phyloP scores from a whole-genome alignment of 2,329 filamentous ascomycete genomes.

The Exserohilum rostratum region DNA sequence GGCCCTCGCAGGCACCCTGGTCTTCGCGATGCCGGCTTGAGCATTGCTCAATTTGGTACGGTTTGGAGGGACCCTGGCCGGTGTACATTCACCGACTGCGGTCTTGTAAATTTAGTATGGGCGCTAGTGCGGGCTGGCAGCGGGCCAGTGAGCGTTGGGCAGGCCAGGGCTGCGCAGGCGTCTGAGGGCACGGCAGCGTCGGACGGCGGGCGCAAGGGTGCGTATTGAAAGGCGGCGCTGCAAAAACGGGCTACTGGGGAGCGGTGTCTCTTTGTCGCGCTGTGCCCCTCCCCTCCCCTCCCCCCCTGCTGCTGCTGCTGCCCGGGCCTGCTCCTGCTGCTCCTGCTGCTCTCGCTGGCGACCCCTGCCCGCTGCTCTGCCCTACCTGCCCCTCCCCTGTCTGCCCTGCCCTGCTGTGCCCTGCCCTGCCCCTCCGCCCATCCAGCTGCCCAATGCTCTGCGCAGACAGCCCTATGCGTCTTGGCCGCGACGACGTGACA shows the following conservation, averaged over 20 bases:
- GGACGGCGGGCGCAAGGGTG: constrained; percentile 28
- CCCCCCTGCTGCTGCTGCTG: neutral
- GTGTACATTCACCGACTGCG: constrained; percentile 37
- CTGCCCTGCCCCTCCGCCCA: constrained; percentile 7
- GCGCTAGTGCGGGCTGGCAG: constrained; percentile 35
- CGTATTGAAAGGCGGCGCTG: constrained; percentile 16
- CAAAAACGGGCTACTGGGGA: constrained; percentile 30
- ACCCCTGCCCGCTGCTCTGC: constrained; percentile 11
- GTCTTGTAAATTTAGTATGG: constrained; percentile 40
- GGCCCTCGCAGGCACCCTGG: constrained; percentile 37
- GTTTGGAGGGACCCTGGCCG: constrained; percentile 30
- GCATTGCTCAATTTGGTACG: constrained; percentile 33
- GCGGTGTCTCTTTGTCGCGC: constrained; percentile 30
- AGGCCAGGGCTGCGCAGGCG: constrained; percentile 28
- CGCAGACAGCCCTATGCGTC: constrained; percentile 34
- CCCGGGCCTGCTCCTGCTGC: constrained; percentile 10
- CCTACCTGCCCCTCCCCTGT: neutral
- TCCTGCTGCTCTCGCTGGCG: too few species aligned
- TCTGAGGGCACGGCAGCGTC: constrained; percentile 30
- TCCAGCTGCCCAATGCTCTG: constrained; percentile 17
- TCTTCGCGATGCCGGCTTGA: constrained; percentile 29
- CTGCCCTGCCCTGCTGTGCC: constrained; percentile 15
- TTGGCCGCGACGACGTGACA: constrained; percentile 20
- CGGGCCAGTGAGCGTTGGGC: constrained; percentile 35
- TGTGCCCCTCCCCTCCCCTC: constrained; percentile 2